A percentile compares a stretch with the other conserved stretches of the same genome.
These are phyloP conservation scores for Helotiales sp. DNA, from an alignment of 2,329 filamentous ascomycete genomes.

Conservation along the genomic window DNA sequence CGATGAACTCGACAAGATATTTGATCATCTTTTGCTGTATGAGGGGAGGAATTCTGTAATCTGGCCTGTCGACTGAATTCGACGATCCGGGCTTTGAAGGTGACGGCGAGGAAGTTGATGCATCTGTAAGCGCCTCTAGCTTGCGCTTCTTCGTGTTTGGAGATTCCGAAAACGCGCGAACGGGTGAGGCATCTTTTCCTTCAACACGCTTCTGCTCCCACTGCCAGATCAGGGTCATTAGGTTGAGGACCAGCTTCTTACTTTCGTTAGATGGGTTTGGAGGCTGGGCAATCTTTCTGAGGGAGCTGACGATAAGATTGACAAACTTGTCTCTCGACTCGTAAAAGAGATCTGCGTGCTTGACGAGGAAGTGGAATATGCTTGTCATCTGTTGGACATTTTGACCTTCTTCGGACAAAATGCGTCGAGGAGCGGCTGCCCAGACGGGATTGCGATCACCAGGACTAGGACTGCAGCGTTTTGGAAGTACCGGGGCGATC, in stretches of 20 bases:
- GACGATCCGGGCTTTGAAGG: constrained; percentile 50
- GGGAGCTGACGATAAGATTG: constrained; percentile 82
- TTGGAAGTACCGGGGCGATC: constrained; percentile 90
- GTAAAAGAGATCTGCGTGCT: constrained; percentile 92
- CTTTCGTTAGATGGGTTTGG: constrained; percentile 88
- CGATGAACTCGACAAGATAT: constrained; percentile 95
- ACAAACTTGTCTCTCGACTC: constrained; percentile 92
- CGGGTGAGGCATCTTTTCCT: constrained; percentile 52
- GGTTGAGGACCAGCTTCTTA: constrained; percentile 86
- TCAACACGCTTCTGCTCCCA: constrained; percentile 89
- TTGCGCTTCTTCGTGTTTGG: constrained; percentile 77
- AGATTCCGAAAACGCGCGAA: constrained; percentile 63
- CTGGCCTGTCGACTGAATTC: constrained; percentile 58
- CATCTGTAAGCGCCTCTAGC: constrained; percentile 60
- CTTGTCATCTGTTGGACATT: constrained; percentile 95
- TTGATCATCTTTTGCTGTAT: constrained; percentile 85
- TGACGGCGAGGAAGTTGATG: constrained; percentile 58
- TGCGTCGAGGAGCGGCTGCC: constrained; percentile 88
- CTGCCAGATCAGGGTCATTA: constrained; percentile 88
- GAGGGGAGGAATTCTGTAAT: constrained; percentile 70
- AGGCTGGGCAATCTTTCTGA: constrained; percentile 84
- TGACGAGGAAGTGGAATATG: constrained; percentile 96
- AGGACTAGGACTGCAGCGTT: constrained; percentile 71
- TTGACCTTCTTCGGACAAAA: constrained; percentile 90
- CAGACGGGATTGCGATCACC: constrained; percentile 81